A percentile compares a stretch with the other conserved stretches of the same genome.
Conservation (phyloP, 129 eudicot genomes). For the Ambrosia artemisiifolia region DNA sequence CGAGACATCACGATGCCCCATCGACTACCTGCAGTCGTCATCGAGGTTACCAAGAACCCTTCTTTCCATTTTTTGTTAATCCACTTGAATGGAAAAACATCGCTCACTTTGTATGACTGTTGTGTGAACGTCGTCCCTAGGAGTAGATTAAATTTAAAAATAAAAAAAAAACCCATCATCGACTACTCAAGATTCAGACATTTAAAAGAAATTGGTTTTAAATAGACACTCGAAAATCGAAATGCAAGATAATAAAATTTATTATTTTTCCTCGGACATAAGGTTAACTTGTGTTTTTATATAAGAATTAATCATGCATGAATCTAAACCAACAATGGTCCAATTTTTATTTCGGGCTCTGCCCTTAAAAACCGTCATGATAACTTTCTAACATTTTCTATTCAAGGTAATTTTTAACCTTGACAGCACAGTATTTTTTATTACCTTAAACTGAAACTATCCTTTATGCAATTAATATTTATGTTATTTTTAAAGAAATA, state of each 20-base stretch:
- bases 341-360: background rate
- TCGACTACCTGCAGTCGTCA: conserved; percentile 78
- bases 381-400: background rate
- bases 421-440: background rate
- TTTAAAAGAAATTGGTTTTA: background rate
- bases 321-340: background rate
- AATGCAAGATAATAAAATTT: no score
- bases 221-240: background rate
- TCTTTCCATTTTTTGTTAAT: conserved; percentile 89
- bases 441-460: background rate
- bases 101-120: conserved; percentile 88
- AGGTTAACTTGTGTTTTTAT: background rate
- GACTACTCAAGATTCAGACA: background rate
- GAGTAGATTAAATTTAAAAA: background rate
- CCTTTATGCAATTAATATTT: background rate
- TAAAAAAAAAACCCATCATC: background rate
- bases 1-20: conserved; percentile 93
- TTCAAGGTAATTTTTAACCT: background rate
- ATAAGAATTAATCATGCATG: background rate
- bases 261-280: background rate
- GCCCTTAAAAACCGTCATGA: background rate
- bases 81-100: conserved; percentile 85
- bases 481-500: background rate
- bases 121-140: conserved; percentile 66
- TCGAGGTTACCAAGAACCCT: conserved; percentile 75